Evolutionary conservation across 2,329 filamentous ascomycete species (phyloP).

Genomic region (Colletotrichum sp.): DNA sequence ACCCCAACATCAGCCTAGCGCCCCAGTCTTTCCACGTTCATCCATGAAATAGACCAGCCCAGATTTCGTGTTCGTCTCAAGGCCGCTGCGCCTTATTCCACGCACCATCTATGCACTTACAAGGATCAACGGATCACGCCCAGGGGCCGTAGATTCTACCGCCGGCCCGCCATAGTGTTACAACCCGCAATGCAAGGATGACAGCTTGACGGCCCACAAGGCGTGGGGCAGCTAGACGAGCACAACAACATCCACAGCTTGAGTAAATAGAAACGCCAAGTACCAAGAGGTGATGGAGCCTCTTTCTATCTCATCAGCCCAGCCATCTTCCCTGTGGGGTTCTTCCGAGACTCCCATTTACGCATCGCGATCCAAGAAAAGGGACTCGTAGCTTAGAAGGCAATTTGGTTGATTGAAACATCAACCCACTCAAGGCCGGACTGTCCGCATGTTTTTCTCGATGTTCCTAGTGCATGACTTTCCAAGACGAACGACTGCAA

Average conservation of each 20-base stretch:
- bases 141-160: neutral
- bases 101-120: neutral
- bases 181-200: neutral
- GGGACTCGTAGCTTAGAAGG: neutral
- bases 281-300: neutral
- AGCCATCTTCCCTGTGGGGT: neutral
- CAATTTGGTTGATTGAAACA: neutral
- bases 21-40: neutral
- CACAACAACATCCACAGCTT: neutral
- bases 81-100: neutral
- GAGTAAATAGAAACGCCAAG: neutral
- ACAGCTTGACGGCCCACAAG: neutral
- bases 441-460: neutral
- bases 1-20: neutral
- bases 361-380: neutral
- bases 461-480: neutral
- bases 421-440: neutral
- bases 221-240: neutral
- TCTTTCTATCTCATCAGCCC: neutral
- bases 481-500: neutral
- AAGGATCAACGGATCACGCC: neutral
- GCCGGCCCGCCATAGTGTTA: neutral
- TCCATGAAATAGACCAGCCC: neutral
- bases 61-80: neutral
- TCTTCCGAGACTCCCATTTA: neutral